Base-by-base conservation (phyloP, 805 yeast species). In the Spathaspora boniae region DNA sequence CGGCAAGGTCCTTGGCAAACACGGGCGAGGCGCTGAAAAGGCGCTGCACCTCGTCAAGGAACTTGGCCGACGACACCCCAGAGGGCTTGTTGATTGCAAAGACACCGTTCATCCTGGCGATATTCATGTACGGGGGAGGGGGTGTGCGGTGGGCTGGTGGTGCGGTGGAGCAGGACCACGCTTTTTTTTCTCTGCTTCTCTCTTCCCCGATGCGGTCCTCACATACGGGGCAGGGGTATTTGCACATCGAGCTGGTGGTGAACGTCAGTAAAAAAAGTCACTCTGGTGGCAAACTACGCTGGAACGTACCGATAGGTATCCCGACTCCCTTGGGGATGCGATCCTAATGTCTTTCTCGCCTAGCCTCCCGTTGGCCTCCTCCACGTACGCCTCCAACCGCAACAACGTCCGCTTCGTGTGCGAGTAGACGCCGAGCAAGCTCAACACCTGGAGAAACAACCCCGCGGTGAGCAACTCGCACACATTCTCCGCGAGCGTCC, bases 31-130 rank as follows among this genome's bases (percentile, higher is more conserved):
- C 58, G 16, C 82, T 74, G 57, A 91, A 76, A 3, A 77, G 53
- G 12, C 65, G 57, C 51, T 89, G 91, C 23, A 91, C 44, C 33
- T 76, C 76, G 29, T 75, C 72, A 36, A 93, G 70, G 38, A 86
- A 79, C 37, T 81, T 76, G 14, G 88, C 76, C 0, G 97, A 88
- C 1, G 94, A 69, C 9, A 85, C 72, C 0, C 97, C 97, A 11
- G 80, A 63, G 0, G 98, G 98, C 56, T 91, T 91, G 45, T 82
- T 82, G 28, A 91, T 76, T 6, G 98, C 98, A 67, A 91, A 86
- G 1, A 93, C 74, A 29, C 98, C 98, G 50, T 88, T 86, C 96
- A 91, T 86, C 21, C 38, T 44, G 22, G 31, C 42, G 23, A 39
- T 37, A 34, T 7, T 44, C 37, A 37, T 46, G 44, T 44, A 27